A percentile compares a stretch with the other conserved stretches of the same genome.
Conservation (phyloP, 495 filamentous ascomycete species). For the Neurospora cerealis region DNA sequence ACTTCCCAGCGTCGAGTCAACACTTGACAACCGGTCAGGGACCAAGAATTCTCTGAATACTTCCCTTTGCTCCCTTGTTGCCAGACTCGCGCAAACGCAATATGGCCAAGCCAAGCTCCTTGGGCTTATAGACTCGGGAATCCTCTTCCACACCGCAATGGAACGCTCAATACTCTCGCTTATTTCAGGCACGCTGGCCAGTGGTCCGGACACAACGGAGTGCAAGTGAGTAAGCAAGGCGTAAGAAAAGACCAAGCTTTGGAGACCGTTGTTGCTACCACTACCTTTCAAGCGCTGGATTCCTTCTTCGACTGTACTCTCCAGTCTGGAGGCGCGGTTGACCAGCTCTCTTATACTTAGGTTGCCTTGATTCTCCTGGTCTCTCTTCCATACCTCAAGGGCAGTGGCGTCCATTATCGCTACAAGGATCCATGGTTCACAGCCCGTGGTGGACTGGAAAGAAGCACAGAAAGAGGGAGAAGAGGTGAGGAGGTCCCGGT, state of each 20-base stretch:
- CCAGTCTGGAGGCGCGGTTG: neutral
- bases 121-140: neutral
- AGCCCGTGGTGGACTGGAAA: neutral
- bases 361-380: neutral
- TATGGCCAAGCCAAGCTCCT: slow-evolving; percentile 1
- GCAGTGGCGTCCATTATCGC: neutral
- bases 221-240: slow-evolving; percentile 1
- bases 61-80: neutral
- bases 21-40: neutral
- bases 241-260: neutral
- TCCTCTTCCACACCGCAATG: neutral
- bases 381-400: neutral
- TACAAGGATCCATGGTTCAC: neutral
- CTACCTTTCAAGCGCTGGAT: neutral
- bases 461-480: neutral
- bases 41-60: neutral
- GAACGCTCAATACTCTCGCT: neutral
- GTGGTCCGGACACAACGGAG: neutral
- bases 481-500: neutral
- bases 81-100: slow-evolving; percentile 1
- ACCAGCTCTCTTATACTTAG: neutral
- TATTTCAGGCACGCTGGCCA: neutral
- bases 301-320: neutral
- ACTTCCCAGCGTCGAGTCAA: neutral
- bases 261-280: neutral